These are phyloP conservation scores for Arthrobotrys megalospora DNA, from an alignment of 2,329 filamentous ascomycete species.

Conservation along the genomic window DNA sequence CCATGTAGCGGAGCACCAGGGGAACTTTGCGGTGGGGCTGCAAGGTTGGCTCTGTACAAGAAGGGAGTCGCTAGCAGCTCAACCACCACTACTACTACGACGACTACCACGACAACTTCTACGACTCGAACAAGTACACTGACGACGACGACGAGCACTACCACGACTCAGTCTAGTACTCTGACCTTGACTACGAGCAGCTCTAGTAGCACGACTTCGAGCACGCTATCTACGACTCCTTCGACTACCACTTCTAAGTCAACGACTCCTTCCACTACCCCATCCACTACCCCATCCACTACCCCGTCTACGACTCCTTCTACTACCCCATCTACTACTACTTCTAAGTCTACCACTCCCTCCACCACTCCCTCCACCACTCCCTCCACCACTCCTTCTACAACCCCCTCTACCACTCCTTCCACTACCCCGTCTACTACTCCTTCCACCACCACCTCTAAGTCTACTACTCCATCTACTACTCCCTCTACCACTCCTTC, in stretches of 20 bases:
- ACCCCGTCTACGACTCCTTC: background rate
- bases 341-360: background rate
- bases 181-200: conserved; percentile 16
- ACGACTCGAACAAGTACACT: background rate
- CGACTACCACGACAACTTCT: conserved; percentile 13
- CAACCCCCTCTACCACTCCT: conserved; percentile 1
- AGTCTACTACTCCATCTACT: conserved; percentile 4
- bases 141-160: conserved; percentile 16
- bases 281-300: background rate
- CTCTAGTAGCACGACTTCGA: background rate
- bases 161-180: background rate
- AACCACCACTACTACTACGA: background rate
- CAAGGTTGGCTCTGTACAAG: conserved; percentile 63
- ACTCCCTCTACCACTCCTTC: background rate
- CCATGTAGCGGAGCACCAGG: conserved; percentile 62
- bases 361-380: conserved; percentile 1
- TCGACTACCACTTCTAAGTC: conserved; percentile 16
- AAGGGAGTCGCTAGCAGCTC: conserved; percentile 19
- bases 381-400: conserved; percentile 16
- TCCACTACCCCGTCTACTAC: conserved; percentile 32
- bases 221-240: background rate
- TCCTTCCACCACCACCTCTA: conserved; percentile 11
- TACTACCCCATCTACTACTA: too few species aligned
- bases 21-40: conserved; percentile 62
- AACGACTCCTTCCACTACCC: conserved; percentile 1